Conservation (phyloP, 345 rosid species). For the Gossypium turneri region DNA sequence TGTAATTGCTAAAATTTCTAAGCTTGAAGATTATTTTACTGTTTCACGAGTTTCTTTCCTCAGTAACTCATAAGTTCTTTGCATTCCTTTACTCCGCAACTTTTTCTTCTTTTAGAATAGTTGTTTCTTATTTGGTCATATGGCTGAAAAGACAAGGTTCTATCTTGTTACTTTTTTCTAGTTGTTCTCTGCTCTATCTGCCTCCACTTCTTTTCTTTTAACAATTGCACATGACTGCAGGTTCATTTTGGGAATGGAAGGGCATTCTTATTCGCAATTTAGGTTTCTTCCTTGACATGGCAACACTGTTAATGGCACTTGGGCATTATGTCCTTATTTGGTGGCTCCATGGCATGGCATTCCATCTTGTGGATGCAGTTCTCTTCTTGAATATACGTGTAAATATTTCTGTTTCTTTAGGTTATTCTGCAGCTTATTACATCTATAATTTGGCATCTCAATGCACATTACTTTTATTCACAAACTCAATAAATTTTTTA, state of each 20-base stretch:
- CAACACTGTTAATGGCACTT: slow-evolving; percentile 81
- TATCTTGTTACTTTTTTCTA: neutral
- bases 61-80: neutral
- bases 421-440: neutral
- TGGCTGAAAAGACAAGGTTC: neutral
- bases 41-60: neutral
- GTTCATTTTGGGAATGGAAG: slow-evolving; percentile 93
- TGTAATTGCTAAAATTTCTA: neutral
- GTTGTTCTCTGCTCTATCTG: neutral
- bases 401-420: slow-evolving; percentile 19
- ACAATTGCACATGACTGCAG: slow-evolving; percentile 37
- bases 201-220: slow-evolving; percentile 13
- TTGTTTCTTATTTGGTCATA: neutral
- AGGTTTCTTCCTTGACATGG: slow-evolving; percentile 91
- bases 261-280: slow-evolving; percentile 79
- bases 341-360: slow-evolving; percentile 97
- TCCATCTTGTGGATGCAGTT: slow-evolving; percentile 90
- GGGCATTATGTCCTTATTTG: slow-evolving; percentile 90
- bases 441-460: slow-evolving; percentile 10
- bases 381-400: slow-evolving; percentile 91
- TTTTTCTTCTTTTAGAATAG: neutral
- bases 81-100: neutral
- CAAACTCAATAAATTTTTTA: slow-evolving; percentile 18
- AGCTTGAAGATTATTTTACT: neutral
- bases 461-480: slow-evolving; percentile 7